Conservation (phyloP, 1,284 basidiomycete species). For the Kalmanozyma brasiliensis region DNA sequence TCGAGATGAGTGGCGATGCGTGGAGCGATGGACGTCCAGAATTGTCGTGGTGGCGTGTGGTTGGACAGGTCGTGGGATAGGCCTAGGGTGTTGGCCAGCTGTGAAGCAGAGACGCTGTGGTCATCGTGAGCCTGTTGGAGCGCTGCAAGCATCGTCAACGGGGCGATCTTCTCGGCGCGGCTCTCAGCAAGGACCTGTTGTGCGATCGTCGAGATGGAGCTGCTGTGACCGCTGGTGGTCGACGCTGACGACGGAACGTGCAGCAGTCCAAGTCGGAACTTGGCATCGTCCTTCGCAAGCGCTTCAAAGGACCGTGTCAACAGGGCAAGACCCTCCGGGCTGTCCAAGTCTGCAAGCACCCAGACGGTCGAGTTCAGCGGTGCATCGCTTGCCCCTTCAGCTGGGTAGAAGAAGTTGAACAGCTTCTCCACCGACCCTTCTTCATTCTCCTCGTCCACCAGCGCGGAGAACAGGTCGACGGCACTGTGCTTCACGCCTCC, state of each 20-base stretch:
- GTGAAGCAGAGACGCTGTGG: not conserved
- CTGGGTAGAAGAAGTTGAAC: constrained; percentile 75
- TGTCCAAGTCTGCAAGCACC: constrained; percentile 83
- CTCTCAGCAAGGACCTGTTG: constrained; percentile 24
- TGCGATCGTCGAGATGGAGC: constrained; percentile 35
- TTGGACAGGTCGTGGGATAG: not conserved
- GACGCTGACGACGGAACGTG: constrained; percentile 39
- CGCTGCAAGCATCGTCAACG: constrained; percentile 11
- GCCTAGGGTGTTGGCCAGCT: constrained; percentile 4
- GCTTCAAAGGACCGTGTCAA: constrained; percentile 76
- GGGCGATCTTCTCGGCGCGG: constrained; percentile 1
- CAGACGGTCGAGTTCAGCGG: constrained; percentile 72
- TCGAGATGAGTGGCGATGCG: constrained; percentile 9
- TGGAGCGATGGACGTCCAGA: constrained; percentile 19
- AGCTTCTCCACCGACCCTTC: not conserved
- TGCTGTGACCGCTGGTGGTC: not conserved
- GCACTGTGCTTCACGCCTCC: constrained; percentile 64
- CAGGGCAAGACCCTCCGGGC: constrained; percentile 73
- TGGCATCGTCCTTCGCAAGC: constrained; percentile 70
- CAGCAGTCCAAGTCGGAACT: constrained; percentile 29
- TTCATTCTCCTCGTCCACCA: constrained; percentile 7
- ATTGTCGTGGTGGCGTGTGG: constrained; percentile 1
- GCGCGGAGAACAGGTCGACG: constrained; percentile 42
- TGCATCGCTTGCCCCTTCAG: constrained; percentile 64
- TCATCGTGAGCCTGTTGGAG: constrained; percentile 8